These are phyloP conservation scores for Endocalyx cinctus DNA, from an alignment of 2,329 filamentous ascomycete species.

Conservation along the genomic window DNA sequence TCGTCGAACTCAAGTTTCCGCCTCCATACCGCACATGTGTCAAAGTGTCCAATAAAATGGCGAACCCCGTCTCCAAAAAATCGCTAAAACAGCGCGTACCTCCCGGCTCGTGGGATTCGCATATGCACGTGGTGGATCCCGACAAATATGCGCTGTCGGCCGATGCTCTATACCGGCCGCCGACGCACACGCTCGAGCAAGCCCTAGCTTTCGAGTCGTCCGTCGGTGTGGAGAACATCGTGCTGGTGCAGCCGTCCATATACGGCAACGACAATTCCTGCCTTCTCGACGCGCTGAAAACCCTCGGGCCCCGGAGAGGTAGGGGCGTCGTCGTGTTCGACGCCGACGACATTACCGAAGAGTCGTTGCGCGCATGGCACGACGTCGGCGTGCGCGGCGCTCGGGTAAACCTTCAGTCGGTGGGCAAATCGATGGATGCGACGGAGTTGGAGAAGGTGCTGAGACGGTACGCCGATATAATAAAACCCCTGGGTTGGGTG, in stretches of 20 bases:
- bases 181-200: constrained; percentile 43
- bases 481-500: constrained; percentile 49
- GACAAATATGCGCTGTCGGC: constrained; percentile 45
- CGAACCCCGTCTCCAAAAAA: too few species aligned
- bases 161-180: constrained; percentile 47
- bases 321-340: constrained; percentile 55
- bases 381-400: constrained; percentile 53
- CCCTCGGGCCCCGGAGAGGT: constrained; percentile 43
- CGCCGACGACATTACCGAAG: constrained; percentile 31
- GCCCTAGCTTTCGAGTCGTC: constrained; percentile 46
- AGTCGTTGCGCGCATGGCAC: constrained; percentile 49
- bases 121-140: constrained; percentile 62
- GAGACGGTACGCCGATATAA: constrained; percentile 42
- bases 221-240: constrained; percentile 49
- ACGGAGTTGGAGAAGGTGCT: constrained; percentile 38
- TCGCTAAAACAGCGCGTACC: too few species aligned
- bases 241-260: constrained; percentile 58
- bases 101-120: constrained; percentile 51
- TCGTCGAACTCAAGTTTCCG: too few species aligned
- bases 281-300: constrained; percentile 47
- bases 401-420: constrained; percentile 54
- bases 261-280: constrained; percentile 59
- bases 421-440: constrained; percentile 35
- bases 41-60: too few species aligned
- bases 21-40: too few species aligned